Percentiles rank a stretch among this genome's conserved stretches.
Conservation (phyloP, 2,329 filamentous ascomycete species). For the Xylariaceae sp. region DNA sequence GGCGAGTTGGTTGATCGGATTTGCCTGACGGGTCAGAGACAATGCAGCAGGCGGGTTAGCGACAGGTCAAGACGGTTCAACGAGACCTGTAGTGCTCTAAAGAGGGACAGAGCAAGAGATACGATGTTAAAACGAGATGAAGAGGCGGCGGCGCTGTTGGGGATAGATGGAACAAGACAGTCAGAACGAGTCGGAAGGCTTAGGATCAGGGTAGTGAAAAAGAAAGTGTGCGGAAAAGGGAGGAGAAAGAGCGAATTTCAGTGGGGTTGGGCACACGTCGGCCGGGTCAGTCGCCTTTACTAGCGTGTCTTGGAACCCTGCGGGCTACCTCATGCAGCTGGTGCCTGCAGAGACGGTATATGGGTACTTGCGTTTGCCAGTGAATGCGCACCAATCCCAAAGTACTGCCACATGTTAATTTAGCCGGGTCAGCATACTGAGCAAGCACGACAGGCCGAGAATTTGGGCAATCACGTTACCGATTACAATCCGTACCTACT, state of each 20-base stretch:
- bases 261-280: conserved; percentile 11
- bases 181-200: conserved; percentile 7
- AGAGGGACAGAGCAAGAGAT: conserved; percentile 1
- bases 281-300: not conserved
- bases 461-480: too few relatives aligned
- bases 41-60: conserved; percentile 20
- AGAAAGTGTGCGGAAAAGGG: conserved; percentile 6
- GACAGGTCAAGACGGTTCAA: conserved; percentile 6
- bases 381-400: too few relatives aligned
- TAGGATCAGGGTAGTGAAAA: not conserved
- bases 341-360: too few relatives aligned
- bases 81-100: not conserved
- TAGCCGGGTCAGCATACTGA: too few relatives aligned
- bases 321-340: too few relatives aligned
- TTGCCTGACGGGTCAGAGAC: conserved; percentile 2
- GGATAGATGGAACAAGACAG: conserved; percentile 11
- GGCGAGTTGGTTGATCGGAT: not conserved
- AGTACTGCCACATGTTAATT: too few relatives aligned
- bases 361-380: too few relatives aligned
- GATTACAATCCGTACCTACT: too few relatives aligned
- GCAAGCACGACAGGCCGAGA: too few relatives aligned
- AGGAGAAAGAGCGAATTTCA: conserved; percentile 15
- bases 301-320: not conserved
- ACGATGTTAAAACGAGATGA: conserved; percentile 6
- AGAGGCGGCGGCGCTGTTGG: conserved; percentile 8